Conservation (phyloP, 345 rosid genomes). For the Heritiera fomes region DNA sequence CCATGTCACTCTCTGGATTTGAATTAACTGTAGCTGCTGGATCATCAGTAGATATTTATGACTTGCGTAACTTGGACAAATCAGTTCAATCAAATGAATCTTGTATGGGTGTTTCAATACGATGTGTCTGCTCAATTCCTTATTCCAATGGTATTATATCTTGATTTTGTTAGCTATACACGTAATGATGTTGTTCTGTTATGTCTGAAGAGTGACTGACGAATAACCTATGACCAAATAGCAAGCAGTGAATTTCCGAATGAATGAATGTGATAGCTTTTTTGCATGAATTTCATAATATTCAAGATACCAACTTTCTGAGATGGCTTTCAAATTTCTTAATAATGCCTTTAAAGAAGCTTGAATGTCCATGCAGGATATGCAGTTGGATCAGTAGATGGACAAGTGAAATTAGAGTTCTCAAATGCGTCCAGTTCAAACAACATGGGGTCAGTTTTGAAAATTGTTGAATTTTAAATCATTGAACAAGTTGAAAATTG, state of each 20-base stretch:
- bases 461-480: neutral
- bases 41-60: conserved; percentile 55
- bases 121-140: conserved; percentile 55
- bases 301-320: neutral
- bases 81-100: conserved; percentile 53
- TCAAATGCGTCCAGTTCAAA: conserved; percentile 42
- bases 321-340: neutral
- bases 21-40: conserved; percentile 65
- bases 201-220: neutral
- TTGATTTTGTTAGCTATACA: conserved; percentile 14
- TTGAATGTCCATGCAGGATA: conserved; percentile 51
- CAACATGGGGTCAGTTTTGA: conserved; percentile 47
- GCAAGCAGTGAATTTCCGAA: neutral
- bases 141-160: conserved; percentile 52
- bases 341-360: neutral
- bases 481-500: neutral
- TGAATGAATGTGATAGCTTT: neutral
- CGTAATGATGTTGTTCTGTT: neutral
- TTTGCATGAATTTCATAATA: neutral
- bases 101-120: conserved; percentile 49
- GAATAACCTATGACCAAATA: neutral
- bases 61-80: conserved; percentile 60
- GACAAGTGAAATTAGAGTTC: conserved; percentile 68
- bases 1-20: conserved; percentile 68
- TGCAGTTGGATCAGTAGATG: conserved; percentile 89